Evolutionary conservation across 1,284 basidiomycete species (phyloP).

Genomic region (Schizopora paradoxa): DNA sequence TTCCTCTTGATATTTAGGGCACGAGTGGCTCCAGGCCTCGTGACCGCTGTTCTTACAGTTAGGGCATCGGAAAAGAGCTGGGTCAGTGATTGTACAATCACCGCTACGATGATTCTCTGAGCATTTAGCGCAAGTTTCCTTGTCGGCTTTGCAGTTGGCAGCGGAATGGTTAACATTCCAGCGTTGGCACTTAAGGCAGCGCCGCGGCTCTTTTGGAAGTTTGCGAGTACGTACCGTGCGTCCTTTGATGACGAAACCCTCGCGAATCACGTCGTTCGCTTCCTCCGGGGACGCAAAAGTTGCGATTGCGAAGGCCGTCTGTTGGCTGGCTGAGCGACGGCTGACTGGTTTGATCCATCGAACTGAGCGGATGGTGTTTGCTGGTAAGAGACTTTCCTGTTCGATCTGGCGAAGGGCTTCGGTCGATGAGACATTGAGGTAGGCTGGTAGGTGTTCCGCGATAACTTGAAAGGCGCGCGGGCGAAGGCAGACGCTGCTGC

Average conservation of each 20-base stretch:
- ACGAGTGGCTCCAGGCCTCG: slow-evolving; percentile 17
- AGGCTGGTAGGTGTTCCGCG: no score
- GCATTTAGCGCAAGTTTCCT: slow-evolving; percentile 24
- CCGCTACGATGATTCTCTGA: slow-evolving; percentile 19
- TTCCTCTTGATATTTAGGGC: slow-evolving; percentile 7
- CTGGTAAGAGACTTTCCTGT: no score
- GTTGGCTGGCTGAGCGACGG: no score
- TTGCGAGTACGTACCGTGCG: not conserved
- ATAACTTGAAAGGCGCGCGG: no score
- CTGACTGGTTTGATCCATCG: no score
- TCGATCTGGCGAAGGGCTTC: no score
- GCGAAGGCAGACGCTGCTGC: no score
- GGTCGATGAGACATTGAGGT: no score
- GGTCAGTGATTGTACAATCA: slow-evolving; percentile 10
- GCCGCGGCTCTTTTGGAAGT: slow-evolving; percentile 3
- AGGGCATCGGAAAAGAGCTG: slow-evolving; percentile 3
- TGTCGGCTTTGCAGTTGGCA: slow-evolving; percentile 19
- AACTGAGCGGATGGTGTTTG: no score
- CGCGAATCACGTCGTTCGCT: slow-evolving; percentile 16
- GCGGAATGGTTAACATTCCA: slow-evolving; percentile 24
- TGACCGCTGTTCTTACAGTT: slow-evolving; percentile 18
- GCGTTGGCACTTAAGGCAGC: slow-evolving; percentile 29
- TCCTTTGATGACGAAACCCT: slow-evolving; percentile 11
- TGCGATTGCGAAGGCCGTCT: not conserved
- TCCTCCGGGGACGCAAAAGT: not conserved